These are phyloP conservation scores for Phytomonas serpens DNA, from an alignment of 208 protist genomes.

Conservation along the genomic window DNA sequence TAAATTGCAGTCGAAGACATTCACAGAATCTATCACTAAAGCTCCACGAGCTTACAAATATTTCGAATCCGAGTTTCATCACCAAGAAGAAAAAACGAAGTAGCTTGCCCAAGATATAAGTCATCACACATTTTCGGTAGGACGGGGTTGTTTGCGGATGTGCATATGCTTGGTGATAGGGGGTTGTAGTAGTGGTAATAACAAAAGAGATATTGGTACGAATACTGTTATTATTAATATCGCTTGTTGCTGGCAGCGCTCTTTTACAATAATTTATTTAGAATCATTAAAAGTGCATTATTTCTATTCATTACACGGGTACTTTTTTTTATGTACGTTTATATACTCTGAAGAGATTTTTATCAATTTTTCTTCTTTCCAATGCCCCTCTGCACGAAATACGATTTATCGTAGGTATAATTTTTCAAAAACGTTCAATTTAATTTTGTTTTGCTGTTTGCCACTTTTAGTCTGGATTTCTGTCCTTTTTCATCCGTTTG, in stretches of 20 bases:
- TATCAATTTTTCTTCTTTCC: conserved; percentile 13
- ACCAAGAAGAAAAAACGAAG: background rate
- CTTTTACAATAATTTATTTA: background rate
- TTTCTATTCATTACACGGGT: conserved; percentile 6
- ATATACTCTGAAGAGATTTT: conserved; percentile 1
- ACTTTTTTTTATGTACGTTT: conserved; percentile 1
- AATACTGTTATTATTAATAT: background rate
- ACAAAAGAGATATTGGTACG: background rate
- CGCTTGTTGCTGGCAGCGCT: background rate
- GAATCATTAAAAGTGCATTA: background rate
- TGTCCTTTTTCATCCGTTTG: background rate
- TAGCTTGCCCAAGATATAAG: conserved; percentile 3
- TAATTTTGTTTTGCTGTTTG: conserved; percentile 6
- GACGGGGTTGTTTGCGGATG: background rate
- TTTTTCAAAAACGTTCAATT: conserved; percentile 15
- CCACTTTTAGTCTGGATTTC: background rate
- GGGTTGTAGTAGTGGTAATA: background rate
- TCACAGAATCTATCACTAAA: background rate
- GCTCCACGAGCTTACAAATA: background rate
- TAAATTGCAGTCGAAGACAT: background rate
- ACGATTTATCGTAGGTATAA: conserved; percentile 6
- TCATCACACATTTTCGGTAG: background rate
- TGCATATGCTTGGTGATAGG: background rate
- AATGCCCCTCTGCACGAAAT: background rate
- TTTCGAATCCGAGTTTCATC: background rate